phyloP scores from a whole-genome alignment of 208 protist species.

The Giardia duodenalis region DNA sequence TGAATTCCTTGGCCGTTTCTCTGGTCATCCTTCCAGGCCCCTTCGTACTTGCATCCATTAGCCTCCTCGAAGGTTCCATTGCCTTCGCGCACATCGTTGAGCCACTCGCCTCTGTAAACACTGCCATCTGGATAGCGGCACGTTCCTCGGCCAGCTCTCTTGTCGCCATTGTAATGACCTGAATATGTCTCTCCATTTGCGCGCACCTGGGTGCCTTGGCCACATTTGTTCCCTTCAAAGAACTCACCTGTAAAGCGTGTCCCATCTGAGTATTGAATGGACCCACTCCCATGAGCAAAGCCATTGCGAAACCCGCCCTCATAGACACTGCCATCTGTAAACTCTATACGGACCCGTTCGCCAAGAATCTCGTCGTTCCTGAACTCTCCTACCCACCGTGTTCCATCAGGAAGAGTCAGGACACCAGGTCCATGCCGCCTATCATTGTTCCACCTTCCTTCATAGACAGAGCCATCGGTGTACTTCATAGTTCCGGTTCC shows the following conservation, averaged over 20 bases:
- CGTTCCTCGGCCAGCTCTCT: constrained; percentile 14
- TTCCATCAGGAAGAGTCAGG: constrained; percentile 21
- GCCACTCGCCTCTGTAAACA: constrained; percentile 32
- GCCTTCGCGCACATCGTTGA: constrained; percentile 9
- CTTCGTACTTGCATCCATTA: constrained; percentile 4
- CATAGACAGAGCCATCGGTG: constrained; percentile 32
- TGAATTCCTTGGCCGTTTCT: not conserved
- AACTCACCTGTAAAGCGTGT: constrained; percentile 36
- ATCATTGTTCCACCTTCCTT: constrained; percentile 28
- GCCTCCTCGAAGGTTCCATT: not conserved
- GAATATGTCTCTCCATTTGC: constrained; percentile 25
- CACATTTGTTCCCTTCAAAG: constrained; percentile 9
- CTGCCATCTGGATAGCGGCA: constrained; percentile 25
- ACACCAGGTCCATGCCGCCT: constrained; percentile 32
- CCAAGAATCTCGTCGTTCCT: constrained; percentile 31
- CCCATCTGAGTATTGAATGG: constrained; percentile 12
- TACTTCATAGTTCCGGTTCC: constrained; percentile 27
- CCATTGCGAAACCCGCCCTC: constrained; percentile 34
- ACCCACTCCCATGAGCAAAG: constrained; percentile 14
- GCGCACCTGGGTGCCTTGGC: constrained; percentile 21
- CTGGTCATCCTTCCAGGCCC: not conserved
- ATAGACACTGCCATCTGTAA: constrained; percentile 18
- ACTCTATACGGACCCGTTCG: constrained; percentile 27
- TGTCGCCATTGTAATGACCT: constrained; percentile 13
- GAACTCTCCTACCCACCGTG: constrained; percentile 33